These are phyloP conservation scores for Paxillus ammoniavirescens DNA, from an alignment of 768 basidiomycete genomes.

Conservation along the genomic window DNA sequence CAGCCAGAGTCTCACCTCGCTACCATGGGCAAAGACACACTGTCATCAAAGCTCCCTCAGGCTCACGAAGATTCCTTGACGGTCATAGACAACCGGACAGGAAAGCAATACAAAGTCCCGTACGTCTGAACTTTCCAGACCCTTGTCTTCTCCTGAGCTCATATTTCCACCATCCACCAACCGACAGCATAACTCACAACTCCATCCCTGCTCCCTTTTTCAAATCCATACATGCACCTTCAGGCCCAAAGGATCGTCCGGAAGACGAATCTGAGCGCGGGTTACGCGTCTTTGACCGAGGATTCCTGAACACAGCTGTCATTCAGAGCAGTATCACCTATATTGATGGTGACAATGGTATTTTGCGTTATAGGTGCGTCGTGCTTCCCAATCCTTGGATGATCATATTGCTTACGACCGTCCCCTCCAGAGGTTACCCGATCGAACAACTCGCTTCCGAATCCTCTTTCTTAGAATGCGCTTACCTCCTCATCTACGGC, in stretches of 20 bases:
- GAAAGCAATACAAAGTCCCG: conserved; percentile 73
- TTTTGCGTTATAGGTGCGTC: conserved; percentile 70
- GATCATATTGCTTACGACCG: background rate
- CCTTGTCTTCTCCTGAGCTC: background rate
- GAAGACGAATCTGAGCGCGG: conserved; percentile 87
- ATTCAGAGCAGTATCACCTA: conserved; percentile 81
- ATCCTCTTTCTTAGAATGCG: conserved; percentile 77
- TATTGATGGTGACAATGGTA: conserved; percentile 88
- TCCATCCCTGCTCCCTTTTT: conserved; percentile 78
- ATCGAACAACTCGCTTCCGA: conserved; percentile 86
- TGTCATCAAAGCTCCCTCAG: conserved; percentile 10
- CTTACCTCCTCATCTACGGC: conserved; percentile 89
- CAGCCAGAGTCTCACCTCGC: background rate
- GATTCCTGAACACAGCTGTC: conserved; percentile 82
- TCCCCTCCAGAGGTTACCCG: conserved; percentile 70
- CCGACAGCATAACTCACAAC: conserved; percentile 72
- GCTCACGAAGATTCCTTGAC: conserved; percentile 45
- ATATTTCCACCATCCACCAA: background rate
- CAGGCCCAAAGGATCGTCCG: conserved; percentile 57
- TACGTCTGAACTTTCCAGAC: conserved; percentile 36
- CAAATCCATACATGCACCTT: conserved; percentile 67
- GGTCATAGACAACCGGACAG: conserved; percentile 83
- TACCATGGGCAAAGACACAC: conserved; percentile 28
- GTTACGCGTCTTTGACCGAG: conserved; percentile 74
- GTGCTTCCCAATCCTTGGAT: background rate